These are phyloP conservation scores for Aureobasidium sp. DNA, from an alignment of 2,329 filamentous ascomycete species.

Conservation along the genomic window DNA sequence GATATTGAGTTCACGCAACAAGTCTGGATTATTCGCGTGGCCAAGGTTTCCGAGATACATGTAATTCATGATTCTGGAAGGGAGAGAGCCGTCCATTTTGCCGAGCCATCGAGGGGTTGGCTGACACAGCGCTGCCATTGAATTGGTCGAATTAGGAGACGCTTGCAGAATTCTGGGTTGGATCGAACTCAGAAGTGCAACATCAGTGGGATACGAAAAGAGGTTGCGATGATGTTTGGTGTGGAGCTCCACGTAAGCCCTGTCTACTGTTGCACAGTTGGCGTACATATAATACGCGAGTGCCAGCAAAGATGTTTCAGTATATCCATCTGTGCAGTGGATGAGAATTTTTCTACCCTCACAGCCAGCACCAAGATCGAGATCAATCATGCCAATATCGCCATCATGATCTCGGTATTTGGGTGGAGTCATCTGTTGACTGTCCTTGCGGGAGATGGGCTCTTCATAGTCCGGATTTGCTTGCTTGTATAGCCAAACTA, in stretches of 20 bases:
- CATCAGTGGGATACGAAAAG: conserved; percentile 90
- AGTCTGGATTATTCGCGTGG: conserved; percentile 87
- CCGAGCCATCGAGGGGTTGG: conserved; percentile 72
- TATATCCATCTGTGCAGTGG: conserved; percentile 93
- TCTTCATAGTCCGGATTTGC: conserved; percentile 46
- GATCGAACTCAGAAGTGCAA: conserved; percentile 70
- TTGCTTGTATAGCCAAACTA: conserved; percentile 82
- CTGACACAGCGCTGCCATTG: conserved; percentile 44
- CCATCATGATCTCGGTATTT: conserved; percentile 43
- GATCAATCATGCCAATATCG: conserved; percentile 48
- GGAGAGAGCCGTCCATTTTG: conserved; percentile 81
- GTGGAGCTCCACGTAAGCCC: conserved; percentile 84
- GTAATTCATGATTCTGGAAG: conserved; percentile 81
- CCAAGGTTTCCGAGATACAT: conserved; percentile 93
- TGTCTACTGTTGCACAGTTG: conserved; percentile 69
- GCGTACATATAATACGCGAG: conserved; percentile 93
- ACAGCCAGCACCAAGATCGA: conserved; percentile 17
- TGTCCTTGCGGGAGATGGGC: conserved; percentile 33
- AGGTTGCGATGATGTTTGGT: conserved; percentile 79
- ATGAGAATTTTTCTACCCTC: conserved; percentile 68
- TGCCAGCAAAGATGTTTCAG: conserved; percentile 81
- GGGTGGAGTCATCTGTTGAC: conserved; percentile 33
- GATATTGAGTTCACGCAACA: conserved; percentile 75
- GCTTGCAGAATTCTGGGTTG: conserved; percentile 67
- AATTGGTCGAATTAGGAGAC: conserved; percentile 50